Percentiles rank a stretch among this genome's conserved stretches.
phyloP scores from a whole-genome alignment of 129 eudicot genomes.

The sunflower (Helianthus annuus) region DNA sequence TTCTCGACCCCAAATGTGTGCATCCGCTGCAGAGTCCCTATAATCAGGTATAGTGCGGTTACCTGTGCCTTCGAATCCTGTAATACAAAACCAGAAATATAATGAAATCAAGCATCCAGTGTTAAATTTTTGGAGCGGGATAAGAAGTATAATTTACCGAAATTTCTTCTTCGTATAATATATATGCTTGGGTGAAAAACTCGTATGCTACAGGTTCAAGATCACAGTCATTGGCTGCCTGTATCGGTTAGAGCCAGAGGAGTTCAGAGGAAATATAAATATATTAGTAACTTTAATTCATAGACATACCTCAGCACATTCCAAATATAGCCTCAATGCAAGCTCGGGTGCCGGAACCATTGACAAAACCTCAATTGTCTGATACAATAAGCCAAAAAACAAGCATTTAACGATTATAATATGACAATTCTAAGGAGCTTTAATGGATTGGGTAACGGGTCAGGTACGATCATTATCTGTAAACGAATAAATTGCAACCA shows the following conservation, averaged over 20 bases:
- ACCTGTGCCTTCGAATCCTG: constrained; percentile 97
- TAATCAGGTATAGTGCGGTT: constrained; percentile 81
- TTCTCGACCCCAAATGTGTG: constrained; percentile 94
- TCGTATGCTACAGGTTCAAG: constrained; percentile 99
- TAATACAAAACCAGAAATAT: constrained; percentile 11
- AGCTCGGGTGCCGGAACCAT: constrained; percentile 85
- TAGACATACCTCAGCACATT: constrained; percentile 86
- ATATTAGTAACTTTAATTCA: background rate
- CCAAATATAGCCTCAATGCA: constrained; percentile 81
- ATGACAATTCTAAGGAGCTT: background rate
- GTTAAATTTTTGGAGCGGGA: background rate
- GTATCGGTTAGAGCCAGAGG: constrained; percentile 1
- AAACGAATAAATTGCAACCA: background rate
- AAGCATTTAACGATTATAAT: constrained; percentile 14
- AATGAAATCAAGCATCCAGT: constrained; percentile 9
- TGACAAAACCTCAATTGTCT: constrained; percentile 81
- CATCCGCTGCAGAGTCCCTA: constrained; percentile 98
- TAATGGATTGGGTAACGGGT: too few species aligned
- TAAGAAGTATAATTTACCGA: constrained; percentile 45
- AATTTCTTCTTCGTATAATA: constrained; percentile 94
- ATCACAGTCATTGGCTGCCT: constrained; percentile 98
- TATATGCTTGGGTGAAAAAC: constrained; percentile 97
- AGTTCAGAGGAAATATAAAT: constrained; percentile 18
- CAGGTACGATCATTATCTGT: background rate
- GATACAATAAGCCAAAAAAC: constrained; percentile 24